Conservation (phyloP, 345 rosid species). For the Acer saccharum region DNA sequence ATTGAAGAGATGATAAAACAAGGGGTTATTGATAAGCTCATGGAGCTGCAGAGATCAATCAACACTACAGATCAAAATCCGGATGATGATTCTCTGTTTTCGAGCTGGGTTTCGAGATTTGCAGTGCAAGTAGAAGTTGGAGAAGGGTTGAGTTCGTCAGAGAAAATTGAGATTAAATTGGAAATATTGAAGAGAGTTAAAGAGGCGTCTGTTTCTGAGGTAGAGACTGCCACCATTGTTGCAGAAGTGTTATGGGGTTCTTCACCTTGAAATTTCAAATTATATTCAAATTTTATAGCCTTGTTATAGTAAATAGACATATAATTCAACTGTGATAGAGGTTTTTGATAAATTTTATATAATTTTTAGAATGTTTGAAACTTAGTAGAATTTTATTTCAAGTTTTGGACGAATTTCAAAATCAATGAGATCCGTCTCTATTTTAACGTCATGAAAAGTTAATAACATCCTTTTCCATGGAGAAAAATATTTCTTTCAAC, state of each 20-base stretch:
- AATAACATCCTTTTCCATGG: no score
- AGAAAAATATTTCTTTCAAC: no score
- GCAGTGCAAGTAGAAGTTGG: conserved; percentile 59
- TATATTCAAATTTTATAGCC: not conserved
- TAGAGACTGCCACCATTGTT: conserved; percentile 41
- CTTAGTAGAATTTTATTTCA: no score
- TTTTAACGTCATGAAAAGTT: no score
- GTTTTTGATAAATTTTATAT: no score
- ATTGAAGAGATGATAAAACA: conserved; percentile 42
- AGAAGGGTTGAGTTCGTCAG: conserved; percentile 42
- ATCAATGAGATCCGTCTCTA: no score
- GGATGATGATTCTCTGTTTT: conserved; percentile 26
- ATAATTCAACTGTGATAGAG: not conserved
- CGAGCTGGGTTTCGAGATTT: conserved; percentile 41
- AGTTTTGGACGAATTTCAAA: no score
- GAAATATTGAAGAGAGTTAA: conserved; percentile 47
- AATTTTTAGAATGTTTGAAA: no score
- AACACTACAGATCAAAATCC: not conserved
- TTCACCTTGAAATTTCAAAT: conserved; percentile 33
- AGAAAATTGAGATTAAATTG: conserved; percentile 42
- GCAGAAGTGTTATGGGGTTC: conserved; percentile 66
- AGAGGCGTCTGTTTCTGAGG: conserved; percentile 47
- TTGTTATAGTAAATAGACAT: not conserved
- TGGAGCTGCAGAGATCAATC: conserved; percentile 45
- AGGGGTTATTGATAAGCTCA: conserved; percentile 43